Evolutionary conservation across 192 early-diverging fungal genomes (phyloP), one percentile per base, ranked within the genome.

Genomic region (Podochytrium sp.): DNA sequence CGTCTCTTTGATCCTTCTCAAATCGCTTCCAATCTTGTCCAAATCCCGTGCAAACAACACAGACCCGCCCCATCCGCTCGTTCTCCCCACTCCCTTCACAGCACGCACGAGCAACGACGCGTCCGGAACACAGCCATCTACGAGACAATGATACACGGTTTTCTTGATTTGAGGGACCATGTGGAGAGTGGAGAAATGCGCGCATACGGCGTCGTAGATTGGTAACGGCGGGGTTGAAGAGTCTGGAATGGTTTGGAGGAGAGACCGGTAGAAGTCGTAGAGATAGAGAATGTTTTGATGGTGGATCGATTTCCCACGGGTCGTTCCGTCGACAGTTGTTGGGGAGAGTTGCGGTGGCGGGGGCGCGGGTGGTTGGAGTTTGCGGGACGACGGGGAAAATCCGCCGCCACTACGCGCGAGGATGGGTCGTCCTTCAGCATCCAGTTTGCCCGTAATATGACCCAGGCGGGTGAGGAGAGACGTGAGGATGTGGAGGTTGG

Each of bases 401-500:
- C 53, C 69, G 39, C 69, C 69, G 16, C 69, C 69, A 30, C 18
- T 18, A 20, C 69, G 69, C 30, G 53, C 23, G 20, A 30, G 4
- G n/a, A 43, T 33, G 7, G 69, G 69, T 42, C 69, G 53, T n/a
- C 69, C 69, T 18, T 42, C 35, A 42, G 37, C 25, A 60, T 71
- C 69, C 10, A 33, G 25, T 30, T 71, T 71, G n/a, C 56, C 69
- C 23, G 39, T 35, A 43, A 41, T 29, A 32, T 71, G 69, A 3
- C 69, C 69, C 7, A 71, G 18, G 5, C 69, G 53, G 14, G 69
- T 16, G 43, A 71, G 58, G 10, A 71, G 30, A 0, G 23, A 10
- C 6, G 57, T 71, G 25, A 71, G 37, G n/a, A 71, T 71, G 40
- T 71, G 69, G 27, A 71, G 53, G 4, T 53, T 71, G 16, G 69